Evolutionary conservation across 2,329 filamentous ascomycete species (phyloP), one percentile per base, ranked within the genome.

Genomic region (Penicillium palitans): DNA sequence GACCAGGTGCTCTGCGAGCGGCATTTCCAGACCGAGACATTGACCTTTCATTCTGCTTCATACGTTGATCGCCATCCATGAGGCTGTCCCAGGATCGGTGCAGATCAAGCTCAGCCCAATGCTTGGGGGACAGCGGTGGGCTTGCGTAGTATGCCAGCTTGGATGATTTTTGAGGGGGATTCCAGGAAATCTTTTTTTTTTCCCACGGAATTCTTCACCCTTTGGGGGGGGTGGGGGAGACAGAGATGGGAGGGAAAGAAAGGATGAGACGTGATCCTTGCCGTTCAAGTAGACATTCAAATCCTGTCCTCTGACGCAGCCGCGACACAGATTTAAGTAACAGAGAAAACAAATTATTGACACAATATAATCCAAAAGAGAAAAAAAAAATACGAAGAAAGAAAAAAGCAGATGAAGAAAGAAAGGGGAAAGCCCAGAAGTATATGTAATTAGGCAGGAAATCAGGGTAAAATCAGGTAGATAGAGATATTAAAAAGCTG

Each of bases 1-100:
- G 77, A 70, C 72, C 75, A 77, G 82, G 75, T 53, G 80, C 74
- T 61, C 83, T 78, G 65, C 82, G 79, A 64, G 80, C 69, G 74
- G 73, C 80, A 81, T 76, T 73, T 59, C 67, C 66, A 64, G 71
- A 64, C 60, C 65, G 68, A 57, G 71, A 67, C 71, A 85, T 81
- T 78, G 88, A 87, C 76, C 83, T 81, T 78, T 90, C 89, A 84
- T 89, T 85, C 80, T 89, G 51, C 84, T 89, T 88, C 81, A 87
- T 83, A 72, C 86, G 86, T 77, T 84, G 85, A 80, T 87, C 85
- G 78, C 89, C 87, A 81, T 93, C 90, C 90, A 95, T 95, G 71
- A 79, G 77, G 74, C 79, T 76, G 76, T 81, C 77, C 74, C 77
- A 76, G 76, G 79, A 79, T 75, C 80, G 79, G 78, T 79, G 80